phyloP scores from a whole-genome alignment of 257 asterid genomes.

The Asclepias syriaca region DNA sequence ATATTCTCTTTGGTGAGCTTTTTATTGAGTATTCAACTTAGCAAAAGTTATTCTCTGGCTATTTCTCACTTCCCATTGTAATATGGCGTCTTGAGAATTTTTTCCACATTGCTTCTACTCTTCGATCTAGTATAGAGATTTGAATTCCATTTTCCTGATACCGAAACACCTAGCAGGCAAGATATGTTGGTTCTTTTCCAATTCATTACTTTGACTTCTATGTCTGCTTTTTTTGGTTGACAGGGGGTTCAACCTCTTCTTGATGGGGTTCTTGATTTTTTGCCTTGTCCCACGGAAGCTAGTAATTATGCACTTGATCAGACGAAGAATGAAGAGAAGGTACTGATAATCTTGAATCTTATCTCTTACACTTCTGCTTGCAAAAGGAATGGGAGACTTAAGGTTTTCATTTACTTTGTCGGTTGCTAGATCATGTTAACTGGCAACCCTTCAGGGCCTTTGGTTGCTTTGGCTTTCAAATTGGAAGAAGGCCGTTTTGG shows the following conservation, averaged over 20 bases:
- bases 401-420: conserved; percentile 16
- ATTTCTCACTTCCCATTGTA: not conserved
- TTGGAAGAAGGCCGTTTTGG: conserved; percentile 96
- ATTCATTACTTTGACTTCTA: not conserved
- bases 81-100: not conserved
- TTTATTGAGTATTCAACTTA: not conserved
- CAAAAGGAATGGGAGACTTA: not conserved
- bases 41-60: not conserved
- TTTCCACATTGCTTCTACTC: not conserved
- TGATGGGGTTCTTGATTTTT: conserved; percentile 88
- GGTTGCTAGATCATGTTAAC: conserved; percentile 59
- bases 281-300: conserved; percentile 92
- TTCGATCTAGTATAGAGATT: not conserved
- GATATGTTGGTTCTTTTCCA: not conserved
- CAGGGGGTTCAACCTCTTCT: conserved; percentile 97
- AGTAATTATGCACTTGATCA: conserved; percentile 87
- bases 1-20: not conserved
- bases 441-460: conserved; percentile 87
- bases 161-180: not conserved
- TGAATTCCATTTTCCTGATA: not conserved
- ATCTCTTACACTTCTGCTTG: conserved; percentile 3
- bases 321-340: conserved; percentile 88
- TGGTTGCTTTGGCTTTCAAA: conserved; percentile 97
- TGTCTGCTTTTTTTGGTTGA: conserved; percentile 23
- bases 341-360: conserved; percentile 21